Conservation (phyloP, 495 filamentous ascomycete genomes). For the Annulohypoxylon bovei region DNA sequence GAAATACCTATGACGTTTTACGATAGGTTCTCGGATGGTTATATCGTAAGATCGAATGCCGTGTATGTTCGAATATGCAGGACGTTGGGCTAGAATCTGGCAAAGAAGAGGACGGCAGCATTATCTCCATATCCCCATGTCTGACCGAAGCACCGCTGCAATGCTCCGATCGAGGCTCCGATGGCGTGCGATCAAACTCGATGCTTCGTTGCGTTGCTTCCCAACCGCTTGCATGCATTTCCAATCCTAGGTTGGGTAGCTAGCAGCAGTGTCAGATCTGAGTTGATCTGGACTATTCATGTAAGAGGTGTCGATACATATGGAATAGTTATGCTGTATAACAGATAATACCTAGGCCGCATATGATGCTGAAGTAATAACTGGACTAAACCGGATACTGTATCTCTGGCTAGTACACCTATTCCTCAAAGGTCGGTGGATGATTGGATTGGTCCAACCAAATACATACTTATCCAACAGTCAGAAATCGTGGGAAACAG, state of each 20-base stretch:
- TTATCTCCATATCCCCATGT: constrained; percentile 37
- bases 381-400: constrained; percentile 8
- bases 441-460: constrained; percentile 25
- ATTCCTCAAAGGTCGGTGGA: neutral
- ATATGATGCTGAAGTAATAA: constrained; percentile 8
- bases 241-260: constrained; percentile 13
- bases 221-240: constrained; percentile 36
- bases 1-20: constrained; percentile 8
- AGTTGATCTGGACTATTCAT: constrained; percentile 15
- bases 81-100: constrained; percentile 19
- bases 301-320: constrained; percentile 22
- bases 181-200: constrained; percentile 34
- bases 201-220: constrained; percentile 27
- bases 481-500: neutral
- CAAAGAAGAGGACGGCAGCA: constrained; percentile 25
- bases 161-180: constrained; percentile 40
- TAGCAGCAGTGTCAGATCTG: constrained; percentile 31
- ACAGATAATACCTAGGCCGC: constrained; percentile 18
- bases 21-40: neutral
- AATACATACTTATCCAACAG: constrained; percentile 13
- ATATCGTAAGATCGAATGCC: constrained; percentile 13
- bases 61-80: constrained; percentile 31
- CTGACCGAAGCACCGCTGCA: constrained; percentile 21
- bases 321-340: constrained; percentile 25
- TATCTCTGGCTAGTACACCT: constrained; percentile 19